Percentiles rank a stretch among this genome's conserved stretches.
These are phyloP conservation scores for Trichophyton schoenleinii DNA, from an alignment of 2,329 filamentous ascomycete genomes.

Conservation along the genomic window DNA sequence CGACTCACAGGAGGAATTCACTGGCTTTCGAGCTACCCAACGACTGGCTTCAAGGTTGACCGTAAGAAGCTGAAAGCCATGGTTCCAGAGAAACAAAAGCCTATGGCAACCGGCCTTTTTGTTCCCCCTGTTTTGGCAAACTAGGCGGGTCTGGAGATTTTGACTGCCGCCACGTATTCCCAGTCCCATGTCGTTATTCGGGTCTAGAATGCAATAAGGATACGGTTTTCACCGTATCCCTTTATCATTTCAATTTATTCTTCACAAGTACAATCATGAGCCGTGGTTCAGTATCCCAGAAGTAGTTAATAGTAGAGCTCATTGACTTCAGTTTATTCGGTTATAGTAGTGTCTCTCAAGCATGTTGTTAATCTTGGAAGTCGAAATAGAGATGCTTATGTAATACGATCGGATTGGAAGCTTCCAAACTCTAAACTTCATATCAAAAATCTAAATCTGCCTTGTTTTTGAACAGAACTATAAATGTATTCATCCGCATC, in stretches of 20 bases:
- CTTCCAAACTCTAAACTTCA: no score
- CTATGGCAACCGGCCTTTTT: neutral
- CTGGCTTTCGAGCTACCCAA: conserved; percentile 11
- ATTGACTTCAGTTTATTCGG: neutral
- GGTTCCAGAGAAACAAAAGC: neutral
- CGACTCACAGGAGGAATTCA: conserved; percentile 11
- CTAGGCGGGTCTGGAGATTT: neutral
- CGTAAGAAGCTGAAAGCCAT: conserved; percentile 2
- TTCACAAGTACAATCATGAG: no score
- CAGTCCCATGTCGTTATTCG: no score
- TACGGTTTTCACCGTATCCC: no score
- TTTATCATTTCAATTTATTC: no score
- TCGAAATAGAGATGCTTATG: neutral
- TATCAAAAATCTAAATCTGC: no score
- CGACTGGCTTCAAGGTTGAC: conserved; percentile 11
- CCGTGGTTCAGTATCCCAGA: no score
- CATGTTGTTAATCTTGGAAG: neutral
- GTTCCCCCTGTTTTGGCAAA: neutral
- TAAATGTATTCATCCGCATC: no score
- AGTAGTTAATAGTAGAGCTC: neutral
- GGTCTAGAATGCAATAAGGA: no score
- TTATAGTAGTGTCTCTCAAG: neutral
- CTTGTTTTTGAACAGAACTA: no score
- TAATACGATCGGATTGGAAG: neutral
- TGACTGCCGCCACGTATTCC: no score